Evolutionary conservation across 306 rosid genomes (phyloP).

Genomic region (Inga laurina): DNA sequence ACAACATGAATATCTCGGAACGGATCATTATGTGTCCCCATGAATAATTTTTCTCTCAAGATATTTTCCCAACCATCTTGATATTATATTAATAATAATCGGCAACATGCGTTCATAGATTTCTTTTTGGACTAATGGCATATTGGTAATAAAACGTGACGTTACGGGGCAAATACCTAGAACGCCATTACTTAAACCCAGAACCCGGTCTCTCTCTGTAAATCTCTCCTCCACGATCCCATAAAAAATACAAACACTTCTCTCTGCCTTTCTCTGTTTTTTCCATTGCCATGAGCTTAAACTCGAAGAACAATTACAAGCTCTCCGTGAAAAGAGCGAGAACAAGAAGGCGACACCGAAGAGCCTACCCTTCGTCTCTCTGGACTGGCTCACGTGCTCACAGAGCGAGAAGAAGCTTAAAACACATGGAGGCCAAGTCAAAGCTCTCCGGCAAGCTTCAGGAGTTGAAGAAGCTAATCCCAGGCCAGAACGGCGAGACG

Average conservation of each 20-base stretch:
- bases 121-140: constrained; percentile 40
- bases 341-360: constrained; percentile 21
- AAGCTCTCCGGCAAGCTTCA: constrained; percentile 63
- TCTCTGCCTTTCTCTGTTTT: background rate
- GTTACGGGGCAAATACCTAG: constrained; percentile 39
- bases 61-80: background rate
- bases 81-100: background rate
- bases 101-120: background rate
- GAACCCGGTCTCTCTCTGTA: background rate
- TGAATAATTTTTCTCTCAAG: background rate
- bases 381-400: constrained; percentile 24
- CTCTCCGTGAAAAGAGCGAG: constrained; percentile 44
- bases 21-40: background rate
- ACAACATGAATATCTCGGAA: background rate
- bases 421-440: constrained; percentile 38
- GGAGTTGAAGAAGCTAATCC: constrained; percentile 70
- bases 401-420: constrained; percentile 42
- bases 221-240: background rate
- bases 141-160: constrained; percentile 40
- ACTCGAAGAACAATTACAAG: constrained; percentile 44
- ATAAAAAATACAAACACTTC: background rate
- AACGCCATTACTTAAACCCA: constrained; percentile 62
- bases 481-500: constrained; percentile 36
- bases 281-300: constrained; percentile 52
- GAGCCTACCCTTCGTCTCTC: constrained; percentile 22